Conservation (phyloP, 306 rosid species). For the Fagus sylvatica region DNA sequence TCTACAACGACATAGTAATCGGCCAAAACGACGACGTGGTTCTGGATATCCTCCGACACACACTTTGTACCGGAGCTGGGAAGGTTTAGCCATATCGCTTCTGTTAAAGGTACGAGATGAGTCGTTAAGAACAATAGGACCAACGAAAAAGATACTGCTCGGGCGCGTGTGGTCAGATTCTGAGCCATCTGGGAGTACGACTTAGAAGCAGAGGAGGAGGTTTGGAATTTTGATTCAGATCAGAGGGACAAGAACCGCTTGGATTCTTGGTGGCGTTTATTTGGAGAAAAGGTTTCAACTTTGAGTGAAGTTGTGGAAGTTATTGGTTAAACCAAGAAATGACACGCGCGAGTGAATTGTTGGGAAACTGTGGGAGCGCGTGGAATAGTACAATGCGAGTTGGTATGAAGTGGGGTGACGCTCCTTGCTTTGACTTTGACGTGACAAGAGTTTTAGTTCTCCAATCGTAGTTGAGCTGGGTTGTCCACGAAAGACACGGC, state of each 20-base stretch:
- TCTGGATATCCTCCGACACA: constrained; percentile 57
- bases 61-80: constrained; percentile 58
- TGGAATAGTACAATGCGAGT: not conserved
- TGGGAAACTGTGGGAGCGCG: not conserved
- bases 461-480: not conserved
- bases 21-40: constrained; percentile 54
- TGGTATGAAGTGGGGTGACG: not conserved
- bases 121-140: constrained; percentile 23
- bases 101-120: constrained; percentile 19
- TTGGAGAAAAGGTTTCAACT: not conserved
- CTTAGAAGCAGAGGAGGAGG: not conserved
- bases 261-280: constrained; percentile 6
- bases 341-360: not conserved
- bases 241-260: not conserved
- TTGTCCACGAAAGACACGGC: not conserved
- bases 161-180: constrained; percentile 6
- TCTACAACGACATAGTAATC: constrained; percentile 52
- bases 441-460: not conserved
- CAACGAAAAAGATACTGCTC: not conserved
- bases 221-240: constrained; percentile 22
- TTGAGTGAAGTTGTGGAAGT: not conserved
- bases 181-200: constrained; percentile 27
- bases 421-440: not conserved
- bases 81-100: constrained; percentile 43
- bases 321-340: not conserved